Conservation (phyloP, 805 yeast genomes). For the Yarrowia sp. region DNA sequence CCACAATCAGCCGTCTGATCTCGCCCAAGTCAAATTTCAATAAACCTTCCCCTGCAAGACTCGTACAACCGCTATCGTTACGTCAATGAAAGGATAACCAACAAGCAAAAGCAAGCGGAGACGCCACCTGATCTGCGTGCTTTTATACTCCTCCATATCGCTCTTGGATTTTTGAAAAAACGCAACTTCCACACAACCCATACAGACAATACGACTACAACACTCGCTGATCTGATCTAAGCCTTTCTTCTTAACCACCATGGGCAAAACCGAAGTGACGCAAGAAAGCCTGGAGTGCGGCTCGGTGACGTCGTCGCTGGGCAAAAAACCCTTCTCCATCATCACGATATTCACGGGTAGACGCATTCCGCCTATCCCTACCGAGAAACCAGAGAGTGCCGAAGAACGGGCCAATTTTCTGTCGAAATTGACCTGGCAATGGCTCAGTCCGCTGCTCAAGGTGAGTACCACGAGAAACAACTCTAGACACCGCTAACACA, state of each 20-base stretch:
- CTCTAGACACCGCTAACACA: not conserved
- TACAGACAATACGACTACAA: not conserved
- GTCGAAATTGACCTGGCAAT: constrained; percentile 18
- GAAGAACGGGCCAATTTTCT: constrained; percentile 2
- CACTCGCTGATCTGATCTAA: not conserved
- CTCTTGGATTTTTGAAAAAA: too few species aligned
- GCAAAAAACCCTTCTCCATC: not conserved
- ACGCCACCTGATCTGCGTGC: not conserved
- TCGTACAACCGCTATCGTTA: not conserved
- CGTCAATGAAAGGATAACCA: not conserved
- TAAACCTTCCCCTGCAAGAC: too few species aligned
- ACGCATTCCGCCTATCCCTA: constrained; percentile 1
- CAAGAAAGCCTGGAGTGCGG: not conserved
- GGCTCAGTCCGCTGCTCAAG: constrained; percentile 18
- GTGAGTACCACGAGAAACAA: not conserved
- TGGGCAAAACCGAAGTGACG: not conserved
- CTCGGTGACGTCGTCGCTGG: not conserved
- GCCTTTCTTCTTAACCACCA: not conserved
- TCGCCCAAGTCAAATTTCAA: not conserved
- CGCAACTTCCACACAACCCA: too few species aligned
- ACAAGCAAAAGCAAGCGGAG: not conserved
- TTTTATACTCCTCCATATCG: not conserved
- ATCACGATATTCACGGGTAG: constrained; percentile 21
- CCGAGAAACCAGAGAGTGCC: constrained; percentile 15
- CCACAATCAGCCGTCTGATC: too few species aligned